Evolutionary conservation across 805 yeast genomes (phyloP), one percentile per base, ranked within the genome.

Genomic region (Monosporozyma unispora): DNA sequence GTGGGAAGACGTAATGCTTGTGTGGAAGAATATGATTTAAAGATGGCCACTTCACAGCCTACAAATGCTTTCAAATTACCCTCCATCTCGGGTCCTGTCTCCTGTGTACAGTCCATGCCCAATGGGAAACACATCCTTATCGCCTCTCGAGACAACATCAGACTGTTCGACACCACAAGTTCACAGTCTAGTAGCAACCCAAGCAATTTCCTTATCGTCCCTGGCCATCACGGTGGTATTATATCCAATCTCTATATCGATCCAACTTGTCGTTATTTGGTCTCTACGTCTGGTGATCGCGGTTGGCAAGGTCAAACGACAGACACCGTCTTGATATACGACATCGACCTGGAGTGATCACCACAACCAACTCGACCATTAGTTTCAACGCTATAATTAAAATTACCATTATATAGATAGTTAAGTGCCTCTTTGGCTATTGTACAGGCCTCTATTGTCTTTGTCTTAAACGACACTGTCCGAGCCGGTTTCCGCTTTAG

Each of bases 151-250:
- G 99, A 93, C 62, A 93, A 93, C 60, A 81, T 93, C 35, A 74
- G 99, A 58, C 69, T 93, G 27, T 93, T 88, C 68, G 95, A 93
- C 60, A 72, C 89, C 51, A 63, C 62, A 14, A 4, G 42, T 3
- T 38, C 41, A 14, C 7, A 28, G 1, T 7, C 52, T 4, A 38
- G 41, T 25, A 74, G 84, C 8, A 97, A 3, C 22, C 5, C 7
- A 12, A 35, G 23, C 3, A 35, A 97, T 16, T 93, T 91, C 62
- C 75, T 83, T 64, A 90, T 95, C 57, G 77, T 93, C 10, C 96
- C 99, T 0, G 98, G 99, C 0, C 98, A 93, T 65, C 96, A 87
- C 61, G 98, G 99, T 45, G 96, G 97, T 25, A 79, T 80, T 2
- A 70, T 93, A 31, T 84, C 95, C 45, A 80, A 81, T 47, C 70